Base-by-base conservation (phyloP, 148 eudicot species). In the Silene uniflora region DNA sequence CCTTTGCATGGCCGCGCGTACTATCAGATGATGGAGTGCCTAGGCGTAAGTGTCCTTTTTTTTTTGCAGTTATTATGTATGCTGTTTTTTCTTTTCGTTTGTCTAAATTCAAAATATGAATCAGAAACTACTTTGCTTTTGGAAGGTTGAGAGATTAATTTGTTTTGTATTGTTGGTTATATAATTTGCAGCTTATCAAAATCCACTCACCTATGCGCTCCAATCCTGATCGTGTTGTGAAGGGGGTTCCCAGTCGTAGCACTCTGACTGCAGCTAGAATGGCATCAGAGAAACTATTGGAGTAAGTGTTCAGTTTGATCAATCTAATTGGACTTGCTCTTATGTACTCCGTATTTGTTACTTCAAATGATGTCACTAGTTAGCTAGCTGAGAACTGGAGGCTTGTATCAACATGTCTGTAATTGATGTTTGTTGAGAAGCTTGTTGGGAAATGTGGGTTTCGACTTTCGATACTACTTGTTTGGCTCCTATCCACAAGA, bases 11-110 rank as follows among this genome's bases (percentile, higher is more conserved):
- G 99, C 69, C 88, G 99, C 77, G 99, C 99, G 44, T 95, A 95
- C 83, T 95, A 92, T 83, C 99, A 95, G 87, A 90, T 95, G 99
- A 95, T 95, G 99, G 99, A 95, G 82, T 95, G 99, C 78, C 85
- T 95, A 47, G 99, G 99, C 73, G 99, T 95, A 85, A 92, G 99
- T 76, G 23, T 47, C 62, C 23, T 14, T 6, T 52, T 62, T 21
- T 32, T 32, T 32, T 4, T 32, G 35, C 35, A 9, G 3, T 71
- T 44, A 7, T 25, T 47, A 46, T 71, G 18, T 24, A 7, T 22
- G 7, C 18, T 18, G 63, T 18, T 0, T 64, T 55, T 22, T 44
- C 60, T 59, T 46, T 27, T 49, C 42, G 32, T 47, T 44, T 72
- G 14, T 42, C 67, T 2, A 9, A 79, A 16, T 29, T n/a, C 49